Conservation (phyloP, 1,139 yeast species). For the Yamadazyma siamensis region DNA sequence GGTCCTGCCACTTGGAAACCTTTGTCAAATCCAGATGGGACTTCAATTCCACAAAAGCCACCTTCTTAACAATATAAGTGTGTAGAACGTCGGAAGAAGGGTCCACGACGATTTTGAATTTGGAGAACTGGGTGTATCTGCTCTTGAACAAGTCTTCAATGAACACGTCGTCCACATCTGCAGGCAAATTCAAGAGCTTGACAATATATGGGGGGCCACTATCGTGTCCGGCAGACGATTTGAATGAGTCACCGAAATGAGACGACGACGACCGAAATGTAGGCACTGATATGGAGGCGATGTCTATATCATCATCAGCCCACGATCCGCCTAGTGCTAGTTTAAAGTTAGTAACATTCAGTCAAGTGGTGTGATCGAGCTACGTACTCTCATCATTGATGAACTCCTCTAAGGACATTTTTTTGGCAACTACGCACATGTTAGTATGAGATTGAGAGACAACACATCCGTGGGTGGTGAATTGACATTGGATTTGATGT, state of each 20-base stretch:
- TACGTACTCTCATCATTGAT: conserved; percentile 51
- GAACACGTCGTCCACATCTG: conserved; percentile 35
- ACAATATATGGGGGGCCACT: conserved; percentile 56
- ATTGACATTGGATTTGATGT: no score
- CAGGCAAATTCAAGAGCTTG: conserved; percentile 50
- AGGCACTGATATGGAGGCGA: conserved; percentile 63
- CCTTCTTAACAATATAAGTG: conserved; percentile 42
- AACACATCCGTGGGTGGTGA: no score
- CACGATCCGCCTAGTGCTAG: conserved; percentile 60
- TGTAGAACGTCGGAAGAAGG: conserved; percentile 41
- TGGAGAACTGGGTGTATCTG: conserved; percentile 37
- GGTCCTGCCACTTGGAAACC: conserved; percentile 44
- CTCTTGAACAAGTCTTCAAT: conserved; percentile 42
- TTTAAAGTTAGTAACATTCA: conserved; percentile 17
- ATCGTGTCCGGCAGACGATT: conserved; percentile 15
- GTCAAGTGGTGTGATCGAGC: not conserved
- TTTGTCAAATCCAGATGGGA: conserved; percentile 45
- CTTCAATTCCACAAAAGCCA: conserved; percentile 60
- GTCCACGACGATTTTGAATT: conserved; percentile 42
- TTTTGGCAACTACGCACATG: conserved; percentile 43
- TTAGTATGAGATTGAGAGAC: no score
- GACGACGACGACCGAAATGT: conserved; percentile 17
- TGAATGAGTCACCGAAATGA: conserved; percentile 11
- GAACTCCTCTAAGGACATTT: conserved; percentile 53
- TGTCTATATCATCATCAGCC: conserved; percentile 77